Evolutionary conservation across 2,329 filamentous ascomycete genomes (phyloP).

Genomic region (Microsporum ferrugineum): DNA sequence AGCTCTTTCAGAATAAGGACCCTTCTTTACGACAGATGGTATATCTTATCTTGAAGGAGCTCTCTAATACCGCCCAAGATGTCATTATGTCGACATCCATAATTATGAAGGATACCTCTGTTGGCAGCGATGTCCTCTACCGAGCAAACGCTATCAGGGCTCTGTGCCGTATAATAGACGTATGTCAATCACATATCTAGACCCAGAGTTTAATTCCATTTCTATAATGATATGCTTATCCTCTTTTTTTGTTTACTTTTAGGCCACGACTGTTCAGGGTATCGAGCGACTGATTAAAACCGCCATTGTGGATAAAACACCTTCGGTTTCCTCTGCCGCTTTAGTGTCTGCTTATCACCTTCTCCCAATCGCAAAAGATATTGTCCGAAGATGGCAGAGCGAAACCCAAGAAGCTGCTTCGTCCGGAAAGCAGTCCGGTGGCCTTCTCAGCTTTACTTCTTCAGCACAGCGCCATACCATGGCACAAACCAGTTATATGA

Average conservation of each 20-base stretch:
- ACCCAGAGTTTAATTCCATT: neutral
- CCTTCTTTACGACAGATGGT: conserved; percentile 97
- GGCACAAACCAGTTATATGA: conserved; percentile 86
- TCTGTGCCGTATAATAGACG: conserved; percentile 91
- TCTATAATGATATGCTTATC: conserved; percentile 9
- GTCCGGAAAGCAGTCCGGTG: conserved; percentile 73
- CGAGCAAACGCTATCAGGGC: conserved; percentile 92
- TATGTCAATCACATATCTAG: conserved; percentile 36
- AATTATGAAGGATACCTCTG: conserved; percentile 98
- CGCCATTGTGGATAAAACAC: conserved; percentile 97
- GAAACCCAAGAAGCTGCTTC: conserved; percentile 95
- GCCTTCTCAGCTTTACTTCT: conserved; percentile 90
- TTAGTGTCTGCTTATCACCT: conserved; percentile 96
- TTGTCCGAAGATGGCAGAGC: conserved; percentile 94
- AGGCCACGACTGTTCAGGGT: conserved; percentile 90
- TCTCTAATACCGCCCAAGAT: conserved; percentile 89
- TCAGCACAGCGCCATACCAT: conserved; percentile 57
- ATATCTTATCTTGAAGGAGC: conserved; percentile 94
- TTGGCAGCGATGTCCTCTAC: conserved; percentile 86
- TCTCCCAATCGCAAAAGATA: conserved; percentile 86
- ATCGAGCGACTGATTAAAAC: conserved; percentile 99
- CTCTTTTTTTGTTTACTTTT: conserved; percentile 15
- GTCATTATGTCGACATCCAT: conserved; percentile 99
- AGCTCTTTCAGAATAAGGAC: conserved; percentile 99
- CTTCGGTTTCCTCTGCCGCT: conserved; percentile 89